phyloP scores from a whole-genome alignment of 2,329 filamentous ascomycete species.

The Colletotrichum nymphaeae region DNA sequence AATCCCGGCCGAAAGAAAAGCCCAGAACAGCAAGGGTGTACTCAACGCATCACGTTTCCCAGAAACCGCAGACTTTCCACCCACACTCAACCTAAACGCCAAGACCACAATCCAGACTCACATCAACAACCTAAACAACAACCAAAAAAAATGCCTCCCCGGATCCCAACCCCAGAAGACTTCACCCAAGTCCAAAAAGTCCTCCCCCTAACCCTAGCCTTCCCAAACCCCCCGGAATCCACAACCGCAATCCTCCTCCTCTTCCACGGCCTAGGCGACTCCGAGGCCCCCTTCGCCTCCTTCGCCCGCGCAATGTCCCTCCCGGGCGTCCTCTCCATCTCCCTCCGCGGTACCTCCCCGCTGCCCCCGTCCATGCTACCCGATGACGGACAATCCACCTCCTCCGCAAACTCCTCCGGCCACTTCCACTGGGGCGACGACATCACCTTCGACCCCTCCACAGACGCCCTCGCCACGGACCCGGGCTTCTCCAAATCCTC shows the following conservation, averaged over 20 bases:
- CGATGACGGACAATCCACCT: conserved; percentile 23
- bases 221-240: conserved; percentile 66
- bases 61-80: neutral
- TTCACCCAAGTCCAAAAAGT: conserved; percentile 56
- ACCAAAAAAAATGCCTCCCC: conserved; percentile 52
- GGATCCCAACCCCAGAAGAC: conserved; percentile 63
- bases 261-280: conserved; percentile 87
- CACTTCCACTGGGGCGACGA: conserved; percentile 78
- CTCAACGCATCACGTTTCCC: neutral
- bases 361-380: conserved; percentile 77
- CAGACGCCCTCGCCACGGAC: conserved; percentile 69
- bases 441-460: conserved; percentile 61
- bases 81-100: neutral
- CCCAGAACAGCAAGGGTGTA: too few species aligned
- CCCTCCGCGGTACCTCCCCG: conserved; percentile 76
- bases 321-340: conserved; percentile 81
- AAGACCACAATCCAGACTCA: neutral
- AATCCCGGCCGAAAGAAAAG: neutral
- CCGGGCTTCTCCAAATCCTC: conserved; percentile 67
- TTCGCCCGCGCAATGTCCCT: conserved; percentile 78
- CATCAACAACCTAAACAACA: neutral
- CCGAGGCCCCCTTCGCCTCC: conserved; percentile 72
- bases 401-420: conserved; percentile 15
- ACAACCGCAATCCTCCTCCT: conserved; percentile 83
- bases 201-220: conserved; percentile 59